Evolutionary conservation across 345 rosid genomes (phyloP).

Genomic region (Geranium rotundifolium): DNA sequence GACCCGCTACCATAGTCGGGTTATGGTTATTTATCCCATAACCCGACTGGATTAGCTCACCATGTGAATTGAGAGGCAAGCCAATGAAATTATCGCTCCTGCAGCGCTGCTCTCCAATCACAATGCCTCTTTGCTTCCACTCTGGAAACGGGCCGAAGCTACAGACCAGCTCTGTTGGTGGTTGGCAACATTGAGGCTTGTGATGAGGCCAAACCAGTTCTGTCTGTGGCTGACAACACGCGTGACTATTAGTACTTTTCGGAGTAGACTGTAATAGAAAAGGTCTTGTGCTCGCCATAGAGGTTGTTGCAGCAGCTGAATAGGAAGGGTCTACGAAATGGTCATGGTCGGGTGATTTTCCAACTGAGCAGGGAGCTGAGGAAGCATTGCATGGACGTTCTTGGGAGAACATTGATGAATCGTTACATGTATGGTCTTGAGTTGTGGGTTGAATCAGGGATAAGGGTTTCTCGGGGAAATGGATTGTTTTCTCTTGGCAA

Average conservation of each 20-base stretch:
- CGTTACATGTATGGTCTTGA: constrained; percentile 5
- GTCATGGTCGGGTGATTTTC: too few relatives aligned
- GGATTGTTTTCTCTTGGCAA: not conserved
- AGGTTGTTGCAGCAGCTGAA: too few relatives aligned
- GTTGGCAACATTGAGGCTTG: constrained; percentile 17
- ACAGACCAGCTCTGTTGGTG: constrained; percentile 14
- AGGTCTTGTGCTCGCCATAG: too few relatives aligned
- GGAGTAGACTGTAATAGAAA: too few relatives aligned
- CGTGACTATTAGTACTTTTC: too few relatives aligned
- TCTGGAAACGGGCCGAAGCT: constrained; percentile 13
- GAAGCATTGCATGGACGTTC: constrained; percentile 9
- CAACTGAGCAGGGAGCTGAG: constrained; percentile 11
- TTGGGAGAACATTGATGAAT: constrained; percentile 4
- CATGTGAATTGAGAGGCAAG: constrained; percentile 53
- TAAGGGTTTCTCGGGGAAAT: constrained; percentile 14
- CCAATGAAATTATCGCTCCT: constrained; percentile 22
- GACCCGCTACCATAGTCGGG: constrained; percentile 15
- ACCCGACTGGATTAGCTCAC: constrained; percentile 35
- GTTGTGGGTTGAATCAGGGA: constrained; percentile 11
- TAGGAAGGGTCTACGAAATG: too few relatives aligned
- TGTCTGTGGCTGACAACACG: too few relatives aligned
- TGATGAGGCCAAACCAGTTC: not conserved
- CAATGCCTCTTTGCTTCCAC: constrained; percentile 20
- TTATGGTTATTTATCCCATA: constrained; percentile 19
- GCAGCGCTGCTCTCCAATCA: constrained; percentile 15